Base-by-base conservation (phyloP, 805 yeast species). In the Zygosaccharomyces pseudorouxii region DNA sequence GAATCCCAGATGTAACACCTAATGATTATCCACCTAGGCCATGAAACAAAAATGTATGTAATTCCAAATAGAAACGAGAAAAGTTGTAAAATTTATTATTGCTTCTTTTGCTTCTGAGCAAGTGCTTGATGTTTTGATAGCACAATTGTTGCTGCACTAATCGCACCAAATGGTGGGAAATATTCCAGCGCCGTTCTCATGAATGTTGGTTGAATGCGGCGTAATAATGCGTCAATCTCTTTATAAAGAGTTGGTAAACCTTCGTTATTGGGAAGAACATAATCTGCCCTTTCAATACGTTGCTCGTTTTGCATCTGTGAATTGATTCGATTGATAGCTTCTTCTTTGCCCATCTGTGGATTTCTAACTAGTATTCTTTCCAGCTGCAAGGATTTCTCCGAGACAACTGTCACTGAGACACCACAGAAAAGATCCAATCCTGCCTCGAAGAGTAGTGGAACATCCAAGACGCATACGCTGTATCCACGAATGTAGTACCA, bases 371-470 rank as follows among this genome's bases (percentile, higher is more conserved):
- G 60, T 35, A 93, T 72, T 49, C 99, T 72, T 52, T 75, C 68
- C 33, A 84, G 53, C 63, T 93, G 97, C 1, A 66, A 49, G 1
- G 76, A 75, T 18, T 69, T 70, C 10, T 72, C 70, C 54, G 95
- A 86, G 0, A 82, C 66, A 0, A 90, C 88, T 12, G 86, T 82
- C 2, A 92, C 64, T 0, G 83, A 77, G 8, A 71, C 62, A 0
- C 93, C 95, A 63, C 98, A 92, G 20, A 84, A 68, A 40, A 63
- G 57, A 60, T 88, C 81, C 55, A 92, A 71, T 1, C 81, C 79
- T 30, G 89, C 76, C 64, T 93, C 99, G 65, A 87, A 93, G 16
- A 93, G 70, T 33, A 93, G 70, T 1, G 99, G 99, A 2, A 95
- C 92, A 60, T 93, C 99, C 42, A 93, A 67, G 0, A 93, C 69